phyloP scores from a whole-genome alignment of 1,284 basidiomycete genomes.

The Puccinia coronata region DNA sequence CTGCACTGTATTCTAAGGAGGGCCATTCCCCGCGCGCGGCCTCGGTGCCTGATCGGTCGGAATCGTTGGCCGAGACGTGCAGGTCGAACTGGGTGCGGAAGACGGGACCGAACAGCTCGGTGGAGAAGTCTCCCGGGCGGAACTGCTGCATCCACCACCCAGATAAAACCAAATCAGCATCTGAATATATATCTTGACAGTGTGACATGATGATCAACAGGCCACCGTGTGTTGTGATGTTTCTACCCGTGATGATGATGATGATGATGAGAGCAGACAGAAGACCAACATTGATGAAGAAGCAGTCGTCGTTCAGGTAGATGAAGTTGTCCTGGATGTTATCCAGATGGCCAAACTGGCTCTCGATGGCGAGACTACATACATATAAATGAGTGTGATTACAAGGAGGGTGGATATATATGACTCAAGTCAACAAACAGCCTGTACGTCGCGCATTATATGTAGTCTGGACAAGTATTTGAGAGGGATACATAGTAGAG shows the following conservation, averaged over 20 bases:
- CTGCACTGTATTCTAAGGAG: constrained; percentile 26
- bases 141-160: no score
- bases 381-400: neutral
- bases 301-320: constrained; percentile 46
- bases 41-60: neutral
- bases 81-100: constrained; percentile 45
- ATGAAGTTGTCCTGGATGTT: constrained; percentile 20
- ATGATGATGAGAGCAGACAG: no score
- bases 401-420: no score
- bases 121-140: constrained; percentile 12
- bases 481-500: no score
- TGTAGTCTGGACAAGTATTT: no score
- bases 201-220: no score
- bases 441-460: no score
- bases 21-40: constrained; percentile 31
- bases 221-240: neutral
- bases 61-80: neutral
- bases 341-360: constrained; percentile 28
- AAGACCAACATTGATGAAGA: constrained; percentile 29
- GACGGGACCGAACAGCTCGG: constrained; percentile 26
- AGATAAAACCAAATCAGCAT: no score
- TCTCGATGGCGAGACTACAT: constrained; percentile 40
- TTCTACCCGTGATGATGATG: no score
- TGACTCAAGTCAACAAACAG: no score
- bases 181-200: no score